Evolutionary conservation across 345 rosid species (phyloP).

Genomic region (Eucalyptus pauciflora): DNA sequence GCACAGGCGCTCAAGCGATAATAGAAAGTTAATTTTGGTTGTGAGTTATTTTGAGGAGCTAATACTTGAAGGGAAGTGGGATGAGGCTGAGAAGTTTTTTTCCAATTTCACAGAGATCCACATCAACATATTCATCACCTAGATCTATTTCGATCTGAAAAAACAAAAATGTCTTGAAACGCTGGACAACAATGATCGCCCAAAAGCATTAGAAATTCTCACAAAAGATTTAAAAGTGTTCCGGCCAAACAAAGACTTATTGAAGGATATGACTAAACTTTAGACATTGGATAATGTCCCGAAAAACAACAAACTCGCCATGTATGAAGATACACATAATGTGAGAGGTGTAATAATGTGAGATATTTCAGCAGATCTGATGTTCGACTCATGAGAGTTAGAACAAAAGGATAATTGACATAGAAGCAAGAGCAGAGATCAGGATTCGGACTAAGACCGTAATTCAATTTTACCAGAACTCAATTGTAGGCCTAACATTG

Average conservation of each 20-base stretch:
- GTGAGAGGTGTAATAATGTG: not conserved
- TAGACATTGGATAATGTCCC: not conserved
- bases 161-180: constrained; percentile 21
- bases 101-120: constrained; percentile 34
- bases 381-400: not conserved
- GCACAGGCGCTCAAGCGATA: constrained; percentile 25
- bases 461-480: not conserved
- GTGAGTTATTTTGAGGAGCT: constrained; percentile 14
- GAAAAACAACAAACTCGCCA: no score
- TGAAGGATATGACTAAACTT: not conserved
- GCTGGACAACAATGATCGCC: not conserved
- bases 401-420: not conserved
- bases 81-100: constrained; percentile 43
- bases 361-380: not conserved
- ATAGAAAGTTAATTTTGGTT: constrained; percentile 12
- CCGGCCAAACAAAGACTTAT: not conserved
- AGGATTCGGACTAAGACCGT: not conserved
- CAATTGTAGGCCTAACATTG: not conserved
- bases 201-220: not conserved
- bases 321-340: not conserved
- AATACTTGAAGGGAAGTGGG: constrained; percentile 8
- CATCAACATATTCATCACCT: constrained; percentile 31
- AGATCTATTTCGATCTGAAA: constrained; percentile 48
- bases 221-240: not conserved
- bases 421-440: not conserved